Evolutionary conservation across 768 basidiomycete genomes (phyloP).

Genomic region (Xerocomus brunneocitrinus): DNA sequence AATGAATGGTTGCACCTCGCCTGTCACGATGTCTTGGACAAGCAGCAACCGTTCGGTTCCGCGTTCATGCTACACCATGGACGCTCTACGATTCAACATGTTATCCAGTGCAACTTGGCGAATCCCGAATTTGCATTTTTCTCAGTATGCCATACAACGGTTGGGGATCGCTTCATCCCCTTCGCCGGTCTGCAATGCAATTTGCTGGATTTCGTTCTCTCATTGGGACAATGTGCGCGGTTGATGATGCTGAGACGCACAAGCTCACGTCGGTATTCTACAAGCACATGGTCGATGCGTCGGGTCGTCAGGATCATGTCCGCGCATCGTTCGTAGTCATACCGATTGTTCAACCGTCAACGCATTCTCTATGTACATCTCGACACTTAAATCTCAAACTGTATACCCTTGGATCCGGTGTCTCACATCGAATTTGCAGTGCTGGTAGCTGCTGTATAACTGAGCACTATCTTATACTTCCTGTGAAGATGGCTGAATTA

Average conservation of each 20-base stretch:
- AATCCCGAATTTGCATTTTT: conserved; percentile 15
- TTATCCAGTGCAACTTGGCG: conserved; percentile 1
- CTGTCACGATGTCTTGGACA: too few species aligned
- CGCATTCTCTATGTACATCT: background rate
- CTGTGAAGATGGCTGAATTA: too few species aligned
- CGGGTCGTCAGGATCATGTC: background rate
- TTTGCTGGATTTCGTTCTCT: background rate
- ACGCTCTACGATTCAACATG: background rate
- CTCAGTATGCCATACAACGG: background rate
- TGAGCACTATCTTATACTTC: too few species aligned
- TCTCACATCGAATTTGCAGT: too few species aligned
- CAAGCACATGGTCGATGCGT: background rate
- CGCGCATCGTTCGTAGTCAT: background rate
- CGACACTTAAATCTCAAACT: background rate
- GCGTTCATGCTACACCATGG: too few species aligned
- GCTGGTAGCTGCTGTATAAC: too few species aligned
- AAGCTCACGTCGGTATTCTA: background rate
- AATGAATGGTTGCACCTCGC: background rate
- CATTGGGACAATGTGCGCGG: background rate
- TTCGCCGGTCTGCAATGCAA: background rate
- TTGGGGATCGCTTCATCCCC: too few species aligned
- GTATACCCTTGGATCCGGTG: too few species aligned
- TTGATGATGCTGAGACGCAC: background rate
- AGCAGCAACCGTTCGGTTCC: too few species aligned
- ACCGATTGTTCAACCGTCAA: background rate